Evolutionary conservation across 768 basidiomycete species (phyloP).

Genomic region (Cystobasidium ongulense): DNA sequence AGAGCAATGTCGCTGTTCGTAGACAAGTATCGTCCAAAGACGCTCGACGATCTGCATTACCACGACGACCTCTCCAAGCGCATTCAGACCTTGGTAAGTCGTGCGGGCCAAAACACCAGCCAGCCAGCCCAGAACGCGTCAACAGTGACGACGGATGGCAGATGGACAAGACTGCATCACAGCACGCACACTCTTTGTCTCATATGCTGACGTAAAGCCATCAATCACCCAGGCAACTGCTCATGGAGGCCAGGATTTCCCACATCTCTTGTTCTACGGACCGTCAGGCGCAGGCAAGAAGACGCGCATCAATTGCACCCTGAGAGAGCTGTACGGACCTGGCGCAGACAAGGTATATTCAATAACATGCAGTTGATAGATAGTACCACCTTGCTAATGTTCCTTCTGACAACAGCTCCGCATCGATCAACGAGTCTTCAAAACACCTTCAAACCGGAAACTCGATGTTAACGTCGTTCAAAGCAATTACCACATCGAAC

Average conservation of each 20-base stretch:
- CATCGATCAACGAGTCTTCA: slow-evolving; percentile 92
- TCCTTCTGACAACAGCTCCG: slow-evolving; percentile 59
- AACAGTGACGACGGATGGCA: background rate
- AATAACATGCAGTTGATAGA: background rate
- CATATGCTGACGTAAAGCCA: background rate
- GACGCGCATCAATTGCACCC: slow-evolving; percentile 81
- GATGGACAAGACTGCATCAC: background rate
- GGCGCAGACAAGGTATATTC: slow-evolving; percentile 76
- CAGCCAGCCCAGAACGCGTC: slow-evolving; percentile 35
- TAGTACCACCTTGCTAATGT: background rate
- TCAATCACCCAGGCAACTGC: background rate
- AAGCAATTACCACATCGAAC: slow-evolving; percentile 94
- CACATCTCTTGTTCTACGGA: slow-evolving; percentile 94
- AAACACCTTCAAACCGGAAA: slow-evolving; percentile 87
- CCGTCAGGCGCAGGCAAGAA: slow-evolving; percentile 97
- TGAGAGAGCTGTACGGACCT: slow-evolving; percentile 78
- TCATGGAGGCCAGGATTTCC: slow-evolving; percentile 55
- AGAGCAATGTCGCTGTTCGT: slow-evolving; percentile 45
- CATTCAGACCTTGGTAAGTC: slow-evolving; percentile 62
- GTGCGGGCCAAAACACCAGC: background rate
- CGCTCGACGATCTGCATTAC: slow-evolving; percentile 79
- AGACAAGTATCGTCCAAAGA: slow-evolving; percentile 70
- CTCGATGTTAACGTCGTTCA: slow-evolving; percentile 94
- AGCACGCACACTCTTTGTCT: background rate
- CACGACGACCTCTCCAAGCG: slow-evolving; percentile 71